A percentile compares a stretch with the other conserved stretches of the same genome.
phyloP scores from a whole-genome alignment of 208 protist genomes.

The Leishmania tarentolae region DNA sequence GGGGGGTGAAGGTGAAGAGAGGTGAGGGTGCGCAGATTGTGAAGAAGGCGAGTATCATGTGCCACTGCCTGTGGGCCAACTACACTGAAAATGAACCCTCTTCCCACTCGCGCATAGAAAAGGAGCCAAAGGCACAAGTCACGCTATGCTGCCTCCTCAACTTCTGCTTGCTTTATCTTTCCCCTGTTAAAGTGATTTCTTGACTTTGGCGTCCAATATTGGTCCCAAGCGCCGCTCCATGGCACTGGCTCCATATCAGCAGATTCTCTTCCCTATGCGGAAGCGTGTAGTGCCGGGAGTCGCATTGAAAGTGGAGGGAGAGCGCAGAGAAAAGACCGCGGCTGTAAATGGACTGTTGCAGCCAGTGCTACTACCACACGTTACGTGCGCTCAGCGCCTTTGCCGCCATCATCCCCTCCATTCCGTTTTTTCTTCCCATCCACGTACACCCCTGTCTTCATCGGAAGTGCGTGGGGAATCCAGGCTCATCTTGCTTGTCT shows the following conservation, averaged over 20 bases:
- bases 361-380: background rate
- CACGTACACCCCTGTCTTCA: conserved; percentile 17
- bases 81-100: background rate
- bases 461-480: conserved; percentile 85
- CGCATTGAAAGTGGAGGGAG: too few relatives aligned
- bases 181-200: background rate
- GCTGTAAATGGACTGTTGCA: background rate
- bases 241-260: background rate
- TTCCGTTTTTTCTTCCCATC: background rate
- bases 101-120: background rate
- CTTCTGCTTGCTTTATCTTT: background rate
- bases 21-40: background rate
- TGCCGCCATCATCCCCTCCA: background rate
- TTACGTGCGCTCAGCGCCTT: background rate
- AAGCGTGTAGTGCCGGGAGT: background rate
- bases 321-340: background rate
- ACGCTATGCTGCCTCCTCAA: background rate
- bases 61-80: background rate
- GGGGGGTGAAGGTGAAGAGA: too few relatives aligned
- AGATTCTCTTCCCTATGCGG: background rate
- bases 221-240: background rate
- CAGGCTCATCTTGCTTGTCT: conserved; percentile 80
- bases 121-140: background rate
- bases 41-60: background rate
- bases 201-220: background rate